Evolutionary conservation across 2,329 filamentous ascomycete species (phyloP).

Genomic region (Pseudonectria foliicola): DNA sequence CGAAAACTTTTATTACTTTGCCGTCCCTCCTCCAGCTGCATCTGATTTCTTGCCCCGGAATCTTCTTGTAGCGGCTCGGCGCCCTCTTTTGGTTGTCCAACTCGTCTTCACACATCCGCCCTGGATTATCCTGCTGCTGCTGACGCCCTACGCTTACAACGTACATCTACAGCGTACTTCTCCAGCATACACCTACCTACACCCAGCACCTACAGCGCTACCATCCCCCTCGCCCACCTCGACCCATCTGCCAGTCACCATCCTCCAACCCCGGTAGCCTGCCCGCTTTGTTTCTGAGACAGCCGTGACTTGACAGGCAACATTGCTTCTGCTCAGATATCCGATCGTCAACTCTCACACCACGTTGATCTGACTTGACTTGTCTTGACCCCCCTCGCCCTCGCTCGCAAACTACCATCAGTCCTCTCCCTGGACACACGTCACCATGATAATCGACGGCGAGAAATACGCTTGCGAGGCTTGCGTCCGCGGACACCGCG

Average conservation of each 20-base stretch:
- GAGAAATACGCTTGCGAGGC: slow-evolving; percentile 98
- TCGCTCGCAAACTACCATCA: slow-evolving; percentile 5
- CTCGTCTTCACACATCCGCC: slow-evolving; percentile 10
- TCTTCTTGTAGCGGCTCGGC: slow-evolving; percentile 20
- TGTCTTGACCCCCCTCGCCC: slow-evolving; percentile 1
- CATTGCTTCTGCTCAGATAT: slow-evolving; percentile 7
- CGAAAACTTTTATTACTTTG: slow-evolving; percentile 23
- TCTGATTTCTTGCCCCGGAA: slow-evolving; percentile 13
- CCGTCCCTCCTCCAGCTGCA: slow-evolving; percentile 15
- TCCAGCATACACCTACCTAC: too few relatives aligned
- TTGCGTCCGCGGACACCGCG: slow-evolving; percentile 95
- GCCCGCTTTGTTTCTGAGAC: slow-evolving; percentile 10
- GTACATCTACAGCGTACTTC: too few relatives aligned
- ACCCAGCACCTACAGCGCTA: background rate
- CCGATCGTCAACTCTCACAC: slow-evolving; percentile 1
- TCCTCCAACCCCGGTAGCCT: slow-evolving; percentile 3
- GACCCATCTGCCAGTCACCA: slow-evolving; percentile 1
- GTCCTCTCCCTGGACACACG: slow-evolving; percentile 7
- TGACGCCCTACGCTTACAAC: too few relatives aligned
- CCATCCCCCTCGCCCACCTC: slow-evolving; percentile 7
- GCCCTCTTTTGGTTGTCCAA: slow-evolving; percentile 12
- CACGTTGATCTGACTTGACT: background rate
- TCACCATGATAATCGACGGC: slow-evolving; percentile 76
- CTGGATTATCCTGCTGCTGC: too few relatives aligned
- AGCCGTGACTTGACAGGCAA: slow-evolving; percentile 1